Evolutionary conservation across 805 yeast species (phyloP), one percentile per base, ranked within the genome.

Genomic region (Jamesozyma piceae): DNA sequence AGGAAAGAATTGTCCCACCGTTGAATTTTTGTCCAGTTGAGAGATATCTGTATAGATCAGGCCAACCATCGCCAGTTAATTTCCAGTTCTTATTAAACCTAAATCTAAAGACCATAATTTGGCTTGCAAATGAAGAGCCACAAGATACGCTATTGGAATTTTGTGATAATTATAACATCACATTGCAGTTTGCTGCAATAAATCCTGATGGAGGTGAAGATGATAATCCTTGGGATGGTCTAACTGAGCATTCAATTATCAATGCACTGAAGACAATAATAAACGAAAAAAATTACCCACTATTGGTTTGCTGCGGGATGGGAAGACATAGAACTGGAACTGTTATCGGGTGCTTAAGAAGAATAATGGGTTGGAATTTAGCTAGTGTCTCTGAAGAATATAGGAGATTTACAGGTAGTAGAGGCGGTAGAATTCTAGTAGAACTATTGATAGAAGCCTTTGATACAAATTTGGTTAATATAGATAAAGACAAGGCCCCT

Each of bases 301-400:
- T 92, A 47, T 66, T 92, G 39, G 89, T 89, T 4, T 92, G 97
- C 62, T 92, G 97, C 55, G 96, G 97, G 13, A 92, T 92, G 98
- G 98, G 98, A 0, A 71, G 98, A 51, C 98, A 90, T 62, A 72
- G 98, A 50, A 89, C 97, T 0, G 98, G 98, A 1, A 89, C 97
- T 0, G 95, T 92, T 3, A 78, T 92, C 46, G 98, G 98, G 1
- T 90, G 98, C 62, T 66, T 90, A 37, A 69, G 98, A 49, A 73
- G 95, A 46, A 67, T 92, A 17, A 97, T 92, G 70, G 90, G 94
- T n/a, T 90, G 98, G 98, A 92, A 94, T 56, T 67, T 90, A 58
- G 96, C 97, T 10, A 65, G 83, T 60, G 92, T 90, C 1, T 77
- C 88, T 43, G 98, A 90, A 60, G 98, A 90, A 60, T 90, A 90